Percentiles rank a stretch among this genome's conserved stretches.
These are phyloP conservation scores for Prototheca wickerhamii DNA, from an alignment of 163 green algal genomes.

Conservation along the genomic window DNA sequence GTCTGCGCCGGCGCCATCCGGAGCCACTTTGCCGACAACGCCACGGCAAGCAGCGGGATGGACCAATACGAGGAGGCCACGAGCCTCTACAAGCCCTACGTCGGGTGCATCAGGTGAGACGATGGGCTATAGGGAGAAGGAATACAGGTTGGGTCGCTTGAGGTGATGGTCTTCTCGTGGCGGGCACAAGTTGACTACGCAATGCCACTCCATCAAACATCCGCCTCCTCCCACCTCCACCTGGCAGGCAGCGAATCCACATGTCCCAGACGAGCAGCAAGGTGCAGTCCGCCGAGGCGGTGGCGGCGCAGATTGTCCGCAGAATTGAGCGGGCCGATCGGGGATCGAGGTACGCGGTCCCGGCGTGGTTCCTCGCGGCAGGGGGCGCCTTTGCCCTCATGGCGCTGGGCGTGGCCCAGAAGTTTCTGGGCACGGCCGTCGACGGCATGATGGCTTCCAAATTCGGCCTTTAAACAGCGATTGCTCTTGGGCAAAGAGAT, in stretches of 20 bases:
- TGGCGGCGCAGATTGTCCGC: neutral
- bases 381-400: neutral
- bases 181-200: too few species aligned
- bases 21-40: neutral
- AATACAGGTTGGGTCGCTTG: too few species aligned
- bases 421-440: neutral
- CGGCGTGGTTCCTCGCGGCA: neutral
- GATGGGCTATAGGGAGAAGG: too few species aligned
- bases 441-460: neutral
- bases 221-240: too few species aligned
- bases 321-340: neutral
- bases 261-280: neutral
- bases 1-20: slow-evolving; percentile 13
- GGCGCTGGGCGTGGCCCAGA: neutral
- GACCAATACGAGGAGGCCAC: neutral
- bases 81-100: neutral
- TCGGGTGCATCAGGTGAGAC: neutral
- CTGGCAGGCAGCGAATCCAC: neutral
- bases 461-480: neutral
- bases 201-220: too few species aligned
- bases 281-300: neutral
- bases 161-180: too few species aligned
- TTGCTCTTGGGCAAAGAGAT: neutral
- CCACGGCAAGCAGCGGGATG: neutral
- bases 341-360: neutral